phyloP scores from a whole-genome alignment of 1,139 yeast species.

The Eremothecium sinecaudum region DNA sequence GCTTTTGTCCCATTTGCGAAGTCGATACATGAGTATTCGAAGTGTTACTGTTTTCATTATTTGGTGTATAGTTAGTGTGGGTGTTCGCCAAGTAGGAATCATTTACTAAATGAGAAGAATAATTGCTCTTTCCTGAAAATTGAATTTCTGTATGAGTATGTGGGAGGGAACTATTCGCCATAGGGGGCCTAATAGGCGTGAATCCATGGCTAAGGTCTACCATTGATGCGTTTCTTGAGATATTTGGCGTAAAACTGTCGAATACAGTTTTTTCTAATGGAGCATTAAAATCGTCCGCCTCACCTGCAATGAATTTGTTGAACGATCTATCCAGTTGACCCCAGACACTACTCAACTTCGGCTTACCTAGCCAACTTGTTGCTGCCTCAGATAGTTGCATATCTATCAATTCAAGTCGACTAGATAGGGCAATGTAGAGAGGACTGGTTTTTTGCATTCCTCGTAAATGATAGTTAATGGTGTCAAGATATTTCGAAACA shows the following conservation, averaged over 20 bases:
- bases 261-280: constrained; percentile 46
- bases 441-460: constrained; percentile 20
- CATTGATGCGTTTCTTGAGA: constrained; percentile 31
- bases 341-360: constrained; percentile 79
- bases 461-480: constrained; percentile 16
- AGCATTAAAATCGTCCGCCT: constrained; percentile 37
- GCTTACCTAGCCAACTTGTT: constrained; percentile 46
- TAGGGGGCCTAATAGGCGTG: constrained; percentile 31
- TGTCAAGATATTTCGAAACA: constrained; percentile 27
- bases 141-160: constrained; percentile 3
- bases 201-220: constrained; percentile 23
- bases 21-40: not conserved
- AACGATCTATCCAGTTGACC: constrained; percentile 74
- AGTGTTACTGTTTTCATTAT: not conserved
- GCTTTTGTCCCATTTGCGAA: constrained; percentile 1
- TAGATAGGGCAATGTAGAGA: constrained; percentile 15
- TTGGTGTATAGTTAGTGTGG: not conserved
- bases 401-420: constrained; percentile 19
- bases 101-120: not conserved
- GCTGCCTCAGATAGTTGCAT: constrained; percentile 20
- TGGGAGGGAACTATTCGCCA: constrained; percentile 11
- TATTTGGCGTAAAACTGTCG: constrained; percentile 61
- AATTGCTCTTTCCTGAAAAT: not conserved
- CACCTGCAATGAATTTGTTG: constrained; percentile 85
- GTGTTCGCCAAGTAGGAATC: not conserved